Base-by-base conservation (phyloP, 306 rosid genomes). In the Boehmeria nivea region DNA sequence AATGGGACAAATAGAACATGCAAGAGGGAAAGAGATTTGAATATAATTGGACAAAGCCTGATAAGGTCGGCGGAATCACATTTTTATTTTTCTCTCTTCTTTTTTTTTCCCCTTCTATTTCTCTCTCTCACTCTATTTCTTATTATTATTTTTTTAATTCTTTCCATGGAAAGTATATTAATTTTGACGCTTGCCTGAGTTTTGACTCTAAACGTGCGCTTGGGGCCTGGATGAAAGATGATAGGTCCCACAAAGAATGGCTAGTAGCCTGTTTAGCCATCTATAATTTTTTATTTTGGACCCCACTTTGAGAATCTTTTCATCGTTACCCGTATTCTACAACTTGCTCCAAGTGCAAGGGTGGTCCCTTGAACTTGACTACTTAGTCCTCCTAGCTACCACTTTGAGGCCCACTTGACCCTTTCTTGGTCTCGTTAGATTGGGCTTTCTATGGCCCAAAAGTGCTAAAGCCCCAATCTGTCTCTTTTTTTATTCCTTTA, bases 61-160 rank as follows among this genome's bases (percentile, higher is more conserved):
- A 65, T 61, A 56, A 61, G 64, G 76, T 65, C 76, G 76, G 81
- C 54, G 70, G 34, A 55, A 51, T 16, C 34, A 14, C 49, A 28
- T 63, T 63, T 16, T 12, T 6, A 3, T 9, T 37, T 19, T 37
- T 20, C 8, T 33, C 13, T 12, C 14, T 34, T 34, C 27, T 11
- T 28, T 51, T 39, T 2, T 6, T 60, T 60, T 46, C 9, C 9
- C 9, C 36, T 28, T 28, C 36, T 1, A 31, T 4, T 1, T 31
- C 0, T 31, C 36, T 4, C 36, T 31, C 36, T 31, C 5, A 4
- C 1, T 31, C 9, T 31, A 1, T 31, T 31, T 31, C 36, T 31
- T 31, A 4, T 22, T 13, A 3, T 26, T 17, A 26, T 16, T 24
- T 22, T 22, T 17, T 31, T 10, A 31, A 6, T 31, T 11, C 0